phyloP scores from a whole-genome alignment of 2,329 filamentous ascomycete genomes.

The Arthrobotrys pseudoclavata region DNA sequence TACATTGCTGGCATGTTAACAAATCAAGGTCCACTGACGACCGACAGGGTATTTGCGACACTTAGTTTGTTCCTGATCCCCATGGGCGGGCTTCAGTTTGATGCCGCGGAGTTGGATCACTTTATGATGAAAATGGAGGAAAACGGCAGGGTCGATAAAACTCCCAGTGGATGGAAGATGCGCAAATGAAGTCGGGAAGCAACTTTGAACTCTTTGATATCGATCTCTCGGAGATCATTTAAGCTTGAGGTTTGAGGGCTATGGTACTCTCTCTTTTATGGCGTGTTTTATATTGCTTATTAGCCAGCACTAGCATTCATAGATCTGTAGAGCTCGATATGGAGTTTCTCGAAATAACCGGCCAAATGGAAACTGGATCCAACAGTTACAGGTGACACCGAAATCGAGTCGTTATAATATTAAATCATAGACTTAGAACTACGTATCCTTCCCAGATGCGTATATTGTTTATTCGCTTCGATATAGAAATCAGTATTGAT shows the following conservation, averaged over 20 bases:
- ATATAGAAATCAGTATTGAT: too few species aligned
- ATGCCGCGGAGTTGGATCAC: slow-evolving; percentile 86
- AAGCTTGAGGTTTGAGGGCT: background rate
- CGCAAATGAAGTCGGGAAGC: slow-evolving; percentile 67
- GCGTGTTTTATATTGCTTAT: slow-evolving; percentile 30
- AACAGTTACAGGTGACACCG: background rate
- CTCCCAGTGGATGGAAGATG: slow-evolving; percentile 78
- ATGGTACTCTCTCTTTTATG: slow-evolving; percentile 16
- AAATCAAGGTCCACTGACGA: slow-evolving; percentile 84
- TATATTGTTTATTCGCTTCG: too few species aligned
- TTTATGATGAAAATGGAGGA: slow-evolving; percentile 84
- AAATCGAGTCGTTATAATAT: background rate
- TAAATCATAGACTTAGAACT: background rate
- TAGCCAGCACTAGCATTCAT: slow-evolving; percentile 22
- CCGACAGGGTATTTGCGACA: slow-evolving; percentile 90
- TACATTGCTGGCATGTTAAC: slow-evolving; percentile 97
- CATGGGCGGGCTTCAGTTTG: slow-evolving; percentile 88
- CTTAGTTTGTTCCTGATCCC: slow-evolving; percentile 82
- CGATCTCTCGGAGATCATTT: background rate
- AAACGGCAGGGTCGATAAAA: slow-evolving; percentile 77
- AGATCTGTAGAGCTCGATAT: slow-evolving; percentile 34
- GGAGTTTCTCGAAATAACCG: slow-evolving; percentile 25
- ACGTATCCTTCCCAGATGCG: too few species aligned
- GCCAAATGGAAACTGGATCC: slow-evolving; percentile 4
- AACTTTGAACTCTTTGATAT: background rate